Base-by-base conservation (phyloP, 805 yeast species). In the Torulaspora gathmanii region DNA sequence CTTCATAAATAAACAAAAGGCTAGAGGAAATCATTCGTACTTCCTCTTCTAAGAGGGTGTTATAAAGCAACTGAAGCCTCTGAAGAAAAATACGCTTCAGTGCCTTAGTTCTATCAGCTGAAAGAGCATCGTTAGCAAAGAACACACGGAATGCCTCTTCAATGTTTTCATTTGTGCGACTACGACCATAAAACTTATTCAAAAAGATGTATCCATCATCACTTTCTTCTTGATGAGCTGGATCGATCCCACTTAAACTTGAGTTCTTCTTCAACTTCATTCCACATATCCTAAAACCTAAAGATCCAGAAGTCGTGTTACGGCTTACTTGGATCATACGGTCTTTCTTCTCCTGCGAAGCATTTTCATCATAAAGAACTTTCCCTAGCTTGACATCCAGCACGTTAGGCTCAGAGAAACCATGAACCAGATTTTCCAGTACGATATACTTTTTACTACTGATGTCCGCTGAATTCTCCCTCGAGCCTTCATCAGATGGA, bases 351-450 rank as follows among this genome's bases (percentile, higher is more conserved):
- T 79, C 95, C 0, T 53, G 59, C 2, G 76, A 50, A 1, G 86
- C 79, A 11, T 57, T 53, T 5, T 73, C 78, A 63, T 91, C 98
- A 55, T 83, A 79, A 29, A 91, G 66, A 8, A 73, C 58, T 5
- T 79, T 64, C 0, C 99, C 99, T 3, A 91, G 70, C 61, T 91
- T 91, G 37, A 91, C 77, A 61, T 91, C 99, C 50, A 91, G 57
- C 1, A 93, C 74, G 44, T 84, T 77, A 0, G 98, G 97, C 37
- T 69, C 65, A 3, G 40, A 58, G 58, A 72, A 85, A 0, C 87
- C 87, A 44, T 74, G 60, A 23, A 84, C 67, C 2, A 83, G 60
- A 62, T 91, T 93, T 55, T 82, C 82, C 27, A 93, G 67, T 6
- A 91, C 93, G 2, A 90, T 54, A 45, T 72, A 82, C 41, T 64